These are phyloP conservation scores for Hanseniaspora clermontiae DNA, from an alignment of 805 yeast species.

Conservation along the genomic window DNA sequence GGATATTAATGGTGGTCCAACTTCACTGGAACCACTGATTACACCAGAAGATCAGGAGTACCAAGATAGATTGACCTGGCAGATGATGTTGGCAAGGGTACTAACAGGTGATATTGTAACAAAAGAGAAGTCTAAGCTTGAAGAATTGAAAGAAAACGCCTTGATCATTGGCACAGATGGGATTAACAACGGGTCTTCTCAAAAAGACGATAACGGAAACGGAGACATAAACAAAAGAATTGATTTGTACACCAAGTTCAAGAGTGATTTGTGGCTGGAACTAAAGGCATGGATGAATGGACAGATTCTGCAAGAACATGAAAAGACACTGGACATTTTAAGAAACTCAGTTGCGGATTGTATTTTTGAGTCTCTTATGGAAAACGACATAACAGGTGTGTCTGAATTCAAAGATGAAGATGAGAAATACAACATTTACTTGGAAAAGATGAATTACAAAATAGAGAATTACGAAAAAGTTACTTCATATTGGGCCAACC, in stretches of 20 bases:
- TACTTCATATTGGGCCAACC: constrained; percentile 67
- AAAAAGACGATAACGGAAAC: constrained; percentile 32
- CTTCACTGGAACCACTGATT: not conserved
- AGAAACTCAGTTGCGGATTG: constrained; percentile 56
- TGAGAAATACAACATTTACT: not conserved
- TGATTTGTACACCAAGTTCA: constrained; percentile 29
- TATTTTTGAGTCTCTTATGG: constrained; percentile 52
- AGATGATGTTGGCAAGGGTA: constrained; percentile 78
- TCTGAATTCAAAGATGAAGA: constrained; percentile 1
- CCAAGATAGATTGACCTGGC: constrained; percentile 83
- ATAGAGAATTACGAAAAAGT: constrained; percentile 52
- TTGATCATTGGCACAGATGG: constrained; percentile 19
- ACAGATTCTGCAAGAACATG: constrained; percentile 68
- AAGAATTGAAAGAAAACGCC: constrained; percentile 31
- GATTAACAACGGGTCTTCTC: not conserved
- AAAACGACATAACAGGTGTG: constrained; percentile 32
- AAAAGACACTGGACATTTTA: constrained; percentile 51
- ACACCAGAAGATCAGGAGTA: constrained; percentile 15
- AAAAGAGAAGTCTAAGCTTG: constrained; percentile 72
- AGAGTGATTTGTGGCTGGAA: constrained; percentile 77
- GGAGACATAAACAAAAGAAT: constrained; percentile 25
- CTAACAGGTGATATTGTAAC: constrained; percentile 89
- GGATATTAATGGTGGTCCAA: not conserved
- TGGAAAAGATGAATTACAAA: constrained; percentile 33
- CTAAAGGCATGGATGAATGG: constrained; percentile 71